Percentiles rank a stretch among this genome's conserved stretches.
These are phyloP conservation scores for Pyrus hybrid DNA, from an alignment of 331 rosid genomes.

Conservation along the genomic window DNA sequence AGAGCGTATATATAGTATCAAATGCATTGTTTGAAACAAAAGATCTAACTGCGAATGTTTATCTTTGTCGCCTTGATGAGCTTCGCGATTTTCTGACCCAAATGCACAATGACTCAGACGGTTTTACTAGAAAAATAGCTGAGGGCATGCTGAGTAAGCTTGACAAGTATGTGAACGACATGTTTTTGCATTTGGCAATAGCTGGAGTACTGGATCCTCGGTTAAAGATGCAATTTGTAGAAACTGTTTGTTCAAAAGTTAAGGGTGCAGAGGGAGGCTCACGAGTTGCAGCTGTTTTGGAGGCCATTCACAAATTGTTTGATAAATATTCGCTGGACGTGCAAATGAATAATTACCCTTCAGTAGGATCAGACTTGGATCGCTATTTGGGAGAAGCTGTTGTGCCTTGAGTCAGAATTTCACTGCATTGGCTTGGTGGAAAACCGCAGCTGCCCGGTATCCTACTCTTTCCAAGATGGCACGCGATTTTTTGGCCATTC, in stretches of 20 bases:
- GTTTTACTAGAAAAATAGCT: background rate
- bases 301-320: background rate
- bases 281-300: background rate
- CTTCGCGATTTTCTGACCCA: background rate
- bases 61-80: background rate
- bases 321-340: background rate
- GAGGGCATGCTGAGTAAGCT: background rate
- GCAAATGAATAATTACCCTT: background rate
- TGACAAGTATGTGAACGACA: background rate
- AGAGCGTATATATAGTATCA: background rate
- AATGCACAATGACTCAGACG: background rate
- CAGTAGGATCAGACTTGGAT: background rate
- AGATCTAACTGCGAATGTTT: constrained; percentile 1
- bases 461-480: constrained; percentile 9
- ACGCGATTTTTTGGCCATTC: constrained; percentile 4
- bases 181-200: constrained; percentile 3
- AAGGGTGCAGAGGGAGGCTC: background rate
- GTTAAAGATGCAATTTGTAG: constrained; percentile 9
- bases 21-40: background rate
- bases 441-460: background rate
- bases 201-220: constrained; percentile 7
- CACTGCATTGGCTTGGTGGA: constrained; percentile 10
- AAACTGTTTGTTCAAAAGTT: background rate
- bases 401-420: background rate
- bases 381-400: background rate